Evolutionary conservation across 2,329 filamentous ascomycete species (phyloP), one percentile per base, ranked within the genome.

Genomic region (Colletotrichum sp.): DNA sequence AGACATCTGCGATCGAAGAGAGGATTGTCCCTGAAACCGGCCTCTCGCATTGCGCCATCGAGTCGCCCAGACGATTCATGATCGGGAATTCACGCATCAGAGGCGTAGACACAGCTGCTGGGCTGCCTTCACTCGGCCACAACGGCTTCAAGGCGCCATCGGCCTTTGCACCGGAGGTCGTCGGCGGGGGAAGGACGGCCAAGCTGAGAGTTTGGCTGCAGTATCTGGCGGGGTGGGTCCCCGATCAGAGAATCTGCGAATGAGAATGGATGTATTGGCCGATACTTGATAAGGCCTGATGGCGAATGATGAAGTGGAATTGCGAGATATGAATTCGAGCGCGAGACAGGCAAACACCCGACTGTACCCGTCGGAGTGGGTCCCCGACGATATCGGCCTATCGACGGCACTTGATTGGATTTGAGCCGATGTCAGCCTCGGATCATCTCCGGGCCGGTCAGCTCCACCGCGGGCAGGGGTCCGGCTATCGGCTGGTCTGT

Each of bases 321-420:
- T 39, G 44, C 69, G 57, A 76, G 62, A 55, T 28, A 55, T 36
- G 18, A 39, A n/a, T 57, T 64, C 9, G 64, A 36, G 28, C 21
- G 64, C 21, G 10, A 49, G 8, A 21, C 30, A 63, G 32, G 36
- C 69, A 73, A 32, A n/a, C 44, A 8, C 55, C 57, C 52, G n/a
- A 62, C 36, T n/a, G 64, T 65, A 52, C 15, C 73, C 28, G 34
- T 76, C 70, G 73, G 73, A 73, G 73, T 76, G 73, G 73, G 73
- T 76, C 73, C 70, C 70, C 73, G 73, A 68, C 15, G 8, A 6
- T 7, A 32, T 24, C 30, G 10, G 9, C 57, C 32, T 72, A 64
- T 68, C 30, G 2, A 13, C 3, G 10, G 3, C 6, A 6, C 2
- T 3, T 69, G 9, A 69, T 76, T 76, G 70, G 73, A 12, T 57